phyloP scores from a whole-genome alignment of 257 asterid genomes.

The Solanum infundibuliforme region DNA sequence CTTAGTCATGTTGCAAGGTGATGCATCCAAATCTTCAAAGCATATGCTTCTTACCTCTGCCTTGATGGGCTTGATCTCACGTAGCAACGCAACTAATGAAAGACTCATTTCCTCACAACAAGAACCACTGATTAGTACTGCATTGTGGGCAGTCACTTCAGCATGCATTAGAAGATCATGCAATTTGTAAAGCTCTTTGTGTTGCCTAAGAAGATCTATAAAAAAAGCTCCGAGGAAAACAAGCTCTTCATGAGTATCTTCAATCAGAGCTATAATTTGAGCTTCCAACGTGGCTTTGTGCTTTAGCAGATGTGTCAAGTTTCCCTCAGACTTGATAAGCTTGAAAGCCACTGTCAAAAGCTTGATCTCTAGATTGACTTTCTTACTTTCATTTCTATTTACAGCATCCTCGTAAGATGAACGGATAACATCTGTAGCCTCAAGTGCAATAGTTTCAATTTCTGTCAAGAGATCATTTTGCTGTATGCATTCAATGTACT shows the following conservation, averaged over 20 bases:
- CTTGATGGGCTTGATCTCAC: not conserved
- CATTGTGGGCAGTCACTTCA: not conserved
- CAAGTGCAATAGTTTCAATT: not conserved
- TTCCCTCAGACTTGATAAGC: not conserved
- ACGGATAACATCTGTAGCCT: not conserved
- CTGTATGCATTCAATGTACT: not conserved
- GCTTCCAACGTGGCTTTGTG: not conserved
- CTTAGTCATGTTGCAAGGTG: not conserved
- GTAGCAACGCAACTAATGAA: not conserved
- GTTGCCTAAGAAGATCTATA: not conserved
- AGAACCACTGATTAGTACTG: not conserved
- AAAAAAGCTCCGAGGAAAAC: not conserved
- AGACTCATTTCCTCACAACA: not conserved
- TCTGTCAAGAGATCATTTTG: not conserved
- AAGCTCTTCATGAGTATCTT: not conserved
- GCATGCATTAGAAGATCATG: not conserved
- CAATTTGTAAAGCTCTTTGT: not conserved
- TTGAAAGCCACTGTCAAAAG: not conserved
- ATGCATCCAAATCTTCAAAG: not conserved
- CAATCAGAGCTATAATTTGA: not conserved
- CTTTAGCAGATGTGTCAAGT: not conserved
- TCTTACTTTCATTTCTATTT: not conserved
- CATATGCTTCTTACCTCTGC: not conserved
- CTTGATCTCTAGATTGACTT: not conserved
- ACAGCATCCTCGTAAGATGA: not conserved